Evolutionary conservation across 345 rosid genomes (phyloP), one percentile per base, ranked within the genome.

Genomic region (Lumnitzera racemosa): DNA sequence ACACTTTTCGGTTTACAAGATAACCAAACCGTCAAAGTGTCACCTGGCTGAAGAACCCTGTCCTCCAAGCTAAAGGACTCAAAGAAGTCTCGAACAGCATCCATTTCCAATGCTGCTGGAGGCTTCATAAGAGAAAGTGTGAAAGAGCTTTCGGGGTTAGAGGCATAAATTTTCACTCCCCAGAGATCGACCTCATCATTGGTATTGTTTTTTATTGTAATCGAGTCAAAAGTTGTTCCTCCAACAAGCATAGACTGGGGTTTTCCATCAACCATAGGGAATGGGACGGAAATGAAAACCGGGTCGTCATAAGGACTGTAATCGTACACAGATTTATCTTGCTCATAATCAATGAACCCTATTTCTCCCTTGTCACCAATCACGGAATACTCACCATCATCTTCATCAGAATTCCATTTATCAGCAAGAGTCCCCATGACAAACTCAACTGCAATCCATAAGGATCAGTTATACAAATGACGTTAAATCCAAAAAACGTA

Each of bases 361-460:
- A 92, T 77, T 61, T 89, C 91, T 49, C 91, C 92, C 65, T 84
- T 89, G 27, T 85, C 94, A 12, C 77, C 86, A 51, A 89, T 87
- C 17, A 80, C 91, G 23, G 88, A 85, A 57, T 58, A 82, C 24
- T 86, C 91, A 15, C 77, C 96, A 58, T 81, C 96, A 58, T 68
- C 31, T 49, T 53, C 76, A 84, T 49, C 70, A 78, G 50, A 72
- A 73, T 49, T 78, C 80, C 56, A 59, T 12, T 13, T 81, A 64
- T 66, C 80, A 75, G 95, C 88, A 86, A 55, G 50, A 50, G 36
- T 24, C 41, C 11, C n/a, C 13, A 59, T 48, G 56, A 3, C 25
- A 61, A 27, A n/a, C 49, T 5, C 24, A 43, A 58, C 43, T 36
- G 43, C 43, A 36, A 9, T 36, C 43, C 43, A 36, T 36, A 36